Percentiles rank a stretch among this genome's conserved stretches.
Conservation (phyloP, 805 yeast genomes). For the Yamadazyma tumulicola region DNA sequence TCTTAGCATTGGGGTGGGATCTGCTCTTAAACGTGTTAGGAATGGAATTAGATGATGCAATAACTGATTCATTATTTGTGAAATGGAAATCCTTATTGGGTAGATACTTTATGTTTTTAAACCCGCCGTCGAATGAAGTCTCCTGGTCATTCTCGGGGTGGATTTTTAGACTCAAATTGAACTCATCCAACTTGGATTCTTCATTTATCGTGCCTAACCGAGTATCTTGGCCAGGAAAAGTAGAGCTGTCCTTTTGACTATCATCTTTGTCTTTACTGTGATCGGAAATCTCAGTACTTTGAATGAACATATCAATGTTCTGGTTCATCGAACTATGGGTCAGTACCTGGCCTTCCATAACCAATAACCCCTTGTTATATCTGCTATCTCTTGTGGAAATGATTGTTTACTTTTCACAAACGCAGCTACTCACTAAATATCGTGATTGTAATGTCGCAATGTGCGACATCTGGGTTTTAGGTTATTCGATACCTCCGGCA, state of each 20-base stretch:
- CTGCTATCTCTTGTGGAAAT: neutral
- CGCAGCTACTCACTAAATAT: no score
- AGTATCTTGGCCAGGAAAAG: neutral
- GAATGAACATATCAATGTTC: constrained; percentile 24
- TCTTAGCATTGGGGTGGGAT: constrained; percentile 43
- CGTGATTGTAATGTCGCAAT: no score
- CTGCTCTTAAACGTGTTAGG: constrained; percentile 45
- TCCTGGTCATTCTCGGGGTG: constrained; percentile 4
- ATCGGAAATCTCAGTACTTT: constrained; percentile 26
- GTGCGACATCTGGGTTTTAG: no score
- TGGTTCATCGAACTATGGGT: neutral
- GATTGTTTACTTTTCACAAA: constrained; percentile 2
- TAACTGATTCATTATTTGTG: constrained; percentile 11
- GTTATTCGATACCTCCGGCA: no score
- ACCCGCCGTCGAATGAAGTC: constrained; percentile 10
- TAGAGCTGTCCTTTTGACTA: neutral
- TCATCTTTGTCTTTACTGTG: neutral
- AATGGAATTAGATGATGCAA: constrained; percentile 20
- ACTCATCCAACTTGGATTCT: constrained; percentile 6
- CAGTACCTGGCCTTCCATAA: no score
- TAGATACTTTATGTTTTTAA: constrained; percentile 30
- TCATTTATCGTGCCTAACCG: constrained; percentile 1
- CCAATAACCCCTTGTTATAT: neutral
- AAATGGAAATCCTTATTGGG: constrained; percentile 30
- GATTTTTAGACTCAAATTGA: constrained; percentile 8